A percentile compares a stretch with the other conserved stretches of the same genome.
These are phyloP conservation scores for Dendrocalamus sinicus DNA, from an alignment of 176 grass and related monocot species.

Conservation along the genomic window DNA sequence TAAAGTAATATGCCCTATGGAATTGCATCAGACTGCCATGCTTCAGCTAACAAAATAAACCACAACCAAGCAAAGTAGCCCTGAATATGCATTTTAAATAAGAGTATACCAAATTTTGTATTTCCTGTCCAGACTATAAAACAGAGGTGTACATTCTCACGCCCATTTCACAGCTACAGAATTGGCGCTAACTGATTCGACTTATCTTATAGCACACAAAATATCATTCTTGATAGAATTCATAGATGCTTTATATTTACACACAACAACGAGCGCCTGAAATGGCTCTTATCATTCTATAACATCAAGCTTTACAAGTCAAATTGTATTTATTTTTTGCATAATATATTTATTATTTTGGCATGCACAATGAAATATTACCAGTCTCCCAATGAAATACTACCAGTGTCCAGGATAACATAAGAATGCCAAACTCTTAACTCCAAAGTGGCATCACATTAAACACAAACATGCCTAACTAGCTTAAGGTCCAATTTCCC, in stretches of 20 bases:
- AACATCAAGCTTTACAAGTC: constrained; percentile 2
- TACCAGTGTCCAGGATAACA: neutral
- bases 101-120: neutral
- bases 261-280: neutral
- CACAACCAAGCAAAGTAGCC: neutral
- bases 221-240: neutral
- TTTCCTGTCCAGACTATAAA: neutral
- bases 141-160: neutral
- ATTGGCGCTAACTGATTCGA: neutral
- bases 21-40: neutral
- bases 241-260: neutral
- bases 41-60: constrained; percentile 7
- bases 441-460: neutral
- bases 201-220: neutral
- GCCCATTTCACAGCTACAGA: neutral
- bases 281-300: neutral
- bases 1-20: neutral
- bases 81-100: neutral
- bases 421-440: neutral
- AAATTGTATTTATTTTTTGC: neutral
- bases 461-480: neutral
- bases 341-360: neutral
- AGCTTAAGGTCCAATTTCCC: constrained; percentile 1
- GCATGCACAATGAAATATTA: neutral
- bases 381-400: neutral